Evolutionary conservation across 2,329 filamentous ascomycete species (phyloP).

Genomic region (Pseudogymnoascus sp.): DNA sequence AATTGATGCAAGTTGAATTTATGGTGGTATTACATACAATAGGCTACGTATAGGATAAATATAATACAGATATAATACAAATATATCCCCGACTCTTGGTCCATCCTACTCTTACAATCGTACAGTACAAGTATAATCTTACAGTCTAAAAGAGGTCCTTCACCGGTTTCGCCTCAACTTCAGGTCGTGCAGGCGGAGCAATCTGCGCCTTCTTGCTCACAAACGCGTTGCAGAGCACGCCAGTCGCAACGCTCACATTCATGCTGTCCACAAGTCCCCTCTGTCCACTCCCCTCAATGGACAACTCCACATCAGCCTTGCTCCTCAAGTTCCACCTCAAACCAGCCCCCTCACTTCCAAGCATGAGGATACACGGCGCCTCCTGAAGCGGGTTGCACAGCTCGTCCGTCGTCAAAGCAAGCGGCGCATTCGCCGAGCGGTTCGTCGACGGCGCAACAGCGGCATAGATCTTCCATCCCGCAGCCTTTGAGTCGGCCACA

Average conservation of each 20-base stretch:
- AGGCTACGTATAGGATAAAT: background rate
- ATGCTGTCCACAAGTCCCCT: conserved; percentile 70
- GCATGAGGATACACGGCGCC: conserved; percentile 67
- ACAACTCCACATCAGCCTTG: conserved; percentile 57
- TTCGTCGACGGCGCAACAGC: conserved; percentile 49
- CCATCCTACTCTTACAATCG: background rate
- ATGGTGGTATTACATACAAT: background rate
- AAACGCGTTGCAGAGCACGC: conserved; percentile 65
- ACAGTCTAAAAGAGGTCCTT: background rate
- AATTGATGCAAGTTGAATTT: background rate
- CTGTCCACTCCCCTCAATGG: conserved; percentile 48
- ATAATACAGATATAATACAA: background rate
- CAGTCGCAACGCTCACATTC: conserved; percentile 86
- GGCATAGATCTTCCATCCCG: conserved; percentile 79
- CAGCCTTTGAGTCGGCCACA: conserved; percentile 55
- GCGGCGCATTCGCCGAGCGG: conserved; percentile 29
- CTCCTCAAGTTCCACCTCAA: conserved; percentile 57
- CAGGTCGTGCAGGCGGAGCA: background rate
- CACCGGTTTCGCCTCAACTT: background rate
- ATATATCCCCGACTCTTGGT: background rate
- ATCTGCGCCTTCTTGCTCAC: conserved; percentile 31
- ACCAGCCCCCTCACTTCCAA: conserved; percentile 76
- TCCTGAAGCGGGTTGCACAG: conserved; percentile 49
- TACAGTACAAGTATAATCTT: background rate
- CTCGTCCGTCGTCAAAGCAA: conserved; percentile 38